Base-by-base conservation (phyloP, 768 basidiomycete species). In the Naganishia randhawae region DNA sequence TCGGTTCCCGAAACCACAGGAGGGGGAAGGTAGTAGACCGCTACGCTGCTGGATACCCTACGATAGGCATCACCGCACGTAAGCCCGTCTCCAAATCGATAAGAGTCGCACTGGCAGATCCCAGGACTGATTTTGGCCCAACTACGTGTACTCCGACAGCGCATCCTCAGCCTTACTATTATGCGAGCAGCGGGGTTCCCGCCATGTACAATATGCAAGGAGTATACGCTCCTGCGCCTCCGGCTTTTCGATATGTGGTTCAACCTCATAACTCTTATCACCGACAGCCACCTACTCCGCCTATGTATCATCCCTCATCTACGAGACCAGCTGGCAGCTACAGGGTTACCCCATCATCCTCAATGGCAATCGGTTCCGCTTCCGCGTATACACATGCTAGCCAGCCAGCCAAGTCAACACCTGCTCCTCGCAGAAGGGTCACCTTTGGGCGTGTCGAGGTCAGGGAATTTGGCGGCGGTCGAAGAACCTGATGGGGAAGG, bases 401-500 rank as follows among this genome's bases (percentile, higher is more conserved):
- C 14, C 57, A 61, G 22, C 4, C 37, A 13, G 37, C 16, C 7
- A 61, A 37, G 25, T 22, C 57, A 4, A 22, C 57, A 11, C 14
- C 22, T 29, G 37, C 37, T 61, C 25, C 57, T 29, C 33, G 39
- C 3, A 37, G 57, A 39, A 39, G 39, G 37, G 57, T 61, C 1
- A 35, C 57, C 11, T 61, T 61, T 29, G 57, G 57, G 11, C 37
- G 57, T n/a, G 57, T 61, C 22, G 57, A 61, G 22, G 57, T 61
- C 9, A 55, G 54, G 54, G 57, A 61, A 41, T 61, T 42, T 19
- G 22, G 57, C 13, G 39, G 57, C 27, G 7, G 37, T 9, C 35
- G 39, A 61, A 25, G 57, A 29, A 61, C 57, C 41, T 61, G 57
- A 61, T 39, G 37, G 22, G 57, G n/a, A 61, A 17, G 57, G 57